These are phyloP conservation scores for Tubosaeta brunneosetosa DNA, from an alignment of 768 basidiomycete species.

Conservation along the genomic window DNA sequence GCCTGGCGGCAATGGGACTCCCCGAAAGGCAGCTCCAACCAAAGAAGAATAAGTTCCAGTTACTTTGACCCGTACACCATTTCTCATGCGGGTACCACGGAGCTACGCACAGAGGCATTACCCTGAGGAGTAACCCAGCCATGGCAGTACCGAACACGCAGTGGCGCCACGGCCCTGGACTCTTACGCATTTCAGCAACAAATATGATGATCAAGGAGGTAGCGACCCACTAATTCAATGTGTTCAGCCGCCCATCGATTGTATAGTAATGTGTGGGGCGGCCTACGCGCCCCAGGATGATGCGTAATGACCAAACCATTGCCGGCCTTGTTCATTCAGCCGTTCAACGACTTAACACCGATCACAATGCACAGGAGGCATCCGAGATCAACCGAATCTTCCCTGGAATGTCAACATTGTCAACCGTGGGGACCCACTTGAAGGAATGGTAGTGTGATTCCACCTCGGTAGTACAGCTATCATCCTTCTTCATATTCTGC, in stretches of 20 bases:
- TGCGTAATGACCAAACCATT: neutral
- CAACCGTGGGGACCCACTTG: neutral
- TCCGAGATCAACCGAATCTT: constrained; percentile 6
- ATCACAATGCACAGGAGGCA: neutral
- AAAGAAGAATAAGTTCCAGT: neutral
- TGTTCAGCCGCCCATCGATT: constrained; percentile 6
- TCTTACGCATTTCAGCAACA: constrained; percentile 4
- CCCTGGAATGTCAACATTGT: constrained; percentile 2
- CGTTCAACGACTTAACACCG: neutral
- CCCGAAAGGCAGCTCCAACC: neutral
- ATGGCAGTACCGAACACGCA: constrained; percentile 16
- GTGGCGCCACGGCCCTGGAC: constrained; percentile 21
- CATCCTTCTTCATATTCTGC: neutral
- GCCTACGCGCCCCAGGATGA: neutral
- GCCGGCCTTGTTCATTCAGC: neutral
- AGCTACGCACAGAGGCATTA: constrained; percentile 15
- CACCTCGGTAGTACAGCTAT: neutral
- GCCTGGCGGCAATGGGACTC: neutral
- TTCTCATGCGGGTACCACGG: constrained; percentile 17
- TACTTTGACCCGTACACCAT: constrained; percentile 2
- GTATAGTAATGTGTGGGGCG: neutral
- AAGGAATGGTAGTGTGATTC: neutral
- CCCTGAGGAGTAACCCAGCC: constrained; percentile 17
- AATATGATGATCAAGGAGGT: constrained; percentile 10
- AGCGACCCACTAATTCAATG: constrained; percentile 15